phyloP scores from a whole-genome alignment of 2,329 filamentous ascomycete species.

The Fusarium brevicatenulatum region DNA sequence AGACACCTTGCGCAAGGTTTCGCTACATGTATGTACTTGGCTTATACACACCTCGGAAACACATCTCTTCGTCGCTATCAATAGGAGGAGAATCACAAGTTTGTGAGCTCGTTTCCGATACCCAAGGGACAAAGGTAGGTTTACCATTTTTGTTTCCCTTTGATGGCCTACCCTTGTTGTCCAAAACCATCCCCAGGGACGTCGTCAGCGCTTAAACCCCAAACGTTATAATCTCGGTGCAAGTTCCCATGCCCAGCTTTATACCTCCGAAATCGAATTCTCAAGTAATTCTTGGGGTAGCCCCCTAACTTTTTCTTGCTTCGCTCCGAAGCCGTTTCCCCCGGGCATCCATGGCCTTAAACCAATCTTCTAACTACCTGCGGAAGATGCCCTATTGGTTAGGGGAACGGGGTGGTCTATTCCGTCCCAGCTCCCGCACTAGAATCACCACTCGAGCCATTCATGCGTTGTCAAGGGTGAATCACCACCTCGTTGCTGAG shows the following conservation, averaged over 20 bases:
- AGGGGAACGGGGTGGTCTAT: constrained; percentile 5
- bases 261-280: neutral
- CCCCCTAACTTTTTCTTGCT: neutral
- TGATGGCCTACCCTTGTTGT: neutral
- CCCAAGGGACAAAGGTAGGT: neutral
- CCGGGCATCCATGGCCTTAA: neutral
- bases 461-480: constrained; percentile 8
- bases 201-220: neutral
- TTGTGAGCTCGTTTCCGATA: neutral
- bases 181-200: neutral
- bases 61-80: neutral
- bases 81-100: neutral
- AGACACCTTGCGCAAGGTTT: neutral
- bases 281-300: neutral
- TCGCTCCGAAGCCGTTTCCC: neutral
- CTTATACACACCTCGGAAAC: neutral
- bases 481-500: neutral
- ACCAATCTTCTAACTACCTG: neutral
- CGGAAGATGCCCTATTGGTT: neutral
- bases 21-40: neutral
- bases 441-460: constrained; percentile 1
- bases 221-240: neutral
- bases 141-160: neutral
- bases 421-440: constrained; percentile 1
- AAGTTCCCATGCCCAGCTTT: neutral